A percentile compares a stretch with the other conserved stretches of the same genome.
phyloP scores from a whole-genome alignment of 2,329 filamentous ascomycete species.

The Fusarium dlaminii region DNA sequence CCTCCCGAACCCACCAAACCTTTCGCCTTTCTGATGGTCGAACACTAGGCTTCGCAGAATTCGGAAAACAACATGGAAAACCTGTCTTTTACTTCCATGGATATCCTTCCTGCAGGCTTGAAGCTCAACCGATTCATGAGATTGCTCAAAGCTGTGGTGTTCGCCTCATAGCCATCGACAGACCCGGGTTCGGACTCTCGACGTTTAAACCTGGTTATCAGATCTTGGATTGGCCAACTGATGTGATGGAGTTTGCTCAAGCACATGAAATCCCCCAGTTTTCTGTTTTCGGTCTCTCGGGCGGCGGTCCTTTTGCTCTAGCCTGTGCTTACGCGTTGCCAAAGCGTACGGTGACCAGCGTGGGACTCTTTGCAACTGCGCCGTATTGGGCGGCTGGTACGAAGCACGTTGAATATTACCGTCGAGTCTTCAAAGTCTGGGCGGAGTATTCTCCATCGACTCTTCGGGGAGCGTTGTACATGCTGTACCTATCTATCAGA shows the following conservation, averaged over 20 bases:
- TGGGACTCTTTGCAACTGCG: constrained; percentile 50
- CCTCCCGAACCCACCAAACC: constrained; percentile 30
- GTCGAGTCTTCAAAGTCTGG: constrained; percentile 31
- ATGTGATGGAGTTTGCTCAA: constrained; percentile 46
- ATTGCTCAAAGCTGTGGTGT: constrained; percentile 40
- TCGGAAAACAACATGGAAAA: constrained; percentile 45
- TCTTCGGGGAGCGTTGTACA: constrained; percentile 25
- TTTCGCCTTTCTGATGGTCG: constrained; percentile 53
- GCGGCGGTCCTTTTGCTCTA: constrained; percentile 50
- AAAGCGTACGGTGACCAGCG: constrained; percentile 43
- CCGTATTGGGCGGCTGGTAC: constrained; percentile 48
- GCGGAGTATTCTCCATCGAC: constrained; percentile 38
- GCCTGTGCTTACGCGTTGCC: constrained; percentile 48
- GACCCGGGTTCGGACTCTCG: constrained; percentile 55
- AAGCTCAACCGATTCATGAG: constrained; percentile 43
- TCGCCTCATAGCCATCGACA: constrained; percentile 52
- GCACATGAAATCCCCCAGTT: constrained; percentile 41
- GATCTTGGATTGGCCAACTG: constrained; percentile 48
- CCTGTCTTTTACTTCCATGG: constrained; percentile 55
- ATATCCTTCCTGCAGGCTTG: constrained; percentile 53
- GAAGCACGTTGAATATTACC: constrained; percentile 41
- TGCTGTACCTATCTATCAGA: neutral
- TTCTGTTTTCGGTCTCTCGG: constrained; percentile 48
- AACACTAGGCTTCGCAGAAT: constrained; percentile 52
- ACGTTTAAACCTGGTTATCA: constrained; percentile 46